Conservation (phyloP, 2,329 filamentous ascomycete genomes). For the Aspergillus pseudoterreus region DNA sequence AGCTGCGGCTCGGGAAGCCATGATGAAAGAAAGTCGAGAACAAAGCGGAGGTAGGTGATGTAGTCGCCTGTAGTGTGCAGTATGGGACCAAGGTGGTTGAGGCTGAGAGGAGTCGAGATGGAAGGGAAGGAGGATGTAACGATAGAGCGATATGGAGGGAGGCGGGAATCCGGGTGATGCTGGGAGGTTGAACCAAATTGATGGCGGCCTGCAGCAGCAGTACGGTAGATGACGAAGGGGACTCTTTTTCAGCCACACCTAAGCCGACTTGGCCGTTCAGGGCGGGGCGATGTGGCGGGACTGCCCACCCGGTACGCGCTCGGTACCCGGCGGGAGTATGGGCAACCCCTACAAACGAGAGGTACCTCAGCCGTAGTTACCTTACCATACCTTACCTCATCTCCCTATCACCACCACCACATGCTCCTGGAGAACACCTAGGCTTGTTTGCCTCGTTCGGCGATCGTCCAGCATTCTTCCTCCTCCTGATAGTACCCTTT, state of each 20-base stretch:
- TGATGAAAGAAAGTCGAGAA: constrained; percentile 37
- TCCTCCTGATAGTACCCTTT: neutral
- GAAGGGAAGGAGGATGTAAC: constrained; percentile 12
- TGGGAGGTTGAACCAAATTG: constrained; percentile 11
- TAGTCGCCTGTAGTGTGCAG: neutral
- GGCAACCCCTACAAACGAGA: neutral
- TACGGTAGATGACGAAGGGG: constrained; percentile 31
- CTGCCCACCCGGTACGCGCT: neutral
- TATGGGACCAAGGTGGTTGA: neutral
- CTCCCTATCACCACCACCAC: constrained; percentile 5
- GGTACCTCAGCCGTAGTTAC: neutral
- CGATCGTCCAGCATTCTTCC: constrained; percentile 2
- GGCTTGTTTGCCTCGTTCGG: neutral
- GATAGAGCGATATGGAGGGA: constrained; percentile 16
- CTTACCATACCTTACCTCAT: neutral
- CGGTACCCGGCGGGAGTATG: neutral
- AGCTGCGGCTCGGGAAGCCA: constrained; percentile 83
- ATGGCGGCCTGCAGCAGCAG: constrained; percentile 12
- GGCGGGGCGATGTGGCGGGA: constrained; percentile 15
- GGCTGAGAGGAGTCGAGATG: constrained; percentile 5
- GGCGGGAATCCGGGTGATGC: constrained; percentile 15
- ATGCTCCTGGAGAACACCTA: constrained; percentile 12
- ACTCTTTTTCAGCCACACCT: constrained; percentile 25
- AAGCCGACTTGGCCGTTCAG: constrained; percentile 13
- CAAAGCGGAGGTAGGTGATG: neutral